These are phyloP conservation scores for Emergomyces pasteurianus DNA, from an alignment of 2,329 filamentous ascomycete species.

Conservation along the genomic window DNA sequence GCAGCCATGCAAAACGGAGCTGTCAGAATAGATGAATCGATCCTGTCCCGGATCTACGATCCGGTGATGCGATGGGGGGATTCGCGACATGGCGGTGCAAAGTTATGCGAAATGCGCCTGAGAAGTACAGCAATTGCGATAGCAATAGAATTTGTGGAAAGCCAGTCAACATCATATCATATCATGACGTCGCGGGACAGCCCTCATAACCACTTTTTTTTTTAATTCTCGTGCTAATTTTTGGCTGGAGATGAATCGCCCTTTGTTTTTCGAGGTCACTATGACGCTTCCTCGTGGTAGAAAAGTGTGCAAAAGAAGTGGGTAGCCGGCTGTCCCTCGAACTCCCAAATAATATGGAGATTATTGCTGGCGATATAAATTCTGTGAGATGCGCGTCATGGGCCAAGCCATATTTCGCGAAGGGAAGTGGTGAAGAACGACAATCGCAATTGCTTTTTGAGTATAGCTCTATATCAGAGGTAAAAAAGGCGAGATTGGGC, in stretches of 20 bases:
- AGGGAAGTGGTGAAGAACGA: background rate
- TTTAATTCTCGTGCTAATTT: background rate
- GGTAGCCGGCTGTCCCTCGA: background rate
- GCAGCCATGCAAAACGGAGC: slow-evolving; percentile 10
- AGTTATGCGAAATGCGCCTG: background rate
- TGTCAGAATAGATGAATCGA: slow-evolving; percentile 10
- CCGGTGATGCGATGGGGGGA: background rate
- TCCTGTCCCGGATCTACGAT: slow-evolving; percentile 9
- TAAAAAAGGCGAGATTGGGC: background rate
- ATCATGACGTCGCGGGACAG: background rate
- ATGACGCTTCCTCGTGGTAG: background rate
- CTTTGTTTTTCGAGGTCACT: background rate
- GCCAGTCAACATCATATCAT: background rate
- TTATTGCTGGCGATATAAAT: background rate
- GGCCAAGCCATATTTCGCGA: background rate
- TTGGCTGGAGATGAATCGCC: background rate
- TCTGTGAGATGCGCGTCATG: background rate
- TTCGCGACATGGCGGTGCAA: background rate
- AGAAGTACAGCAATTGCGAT: background rate
- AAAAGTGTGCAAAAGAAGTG: background rate
- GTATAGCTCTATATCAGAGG: background rate
- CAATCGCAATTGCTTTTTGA: background rate
- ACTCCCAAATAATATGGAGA: background rate
- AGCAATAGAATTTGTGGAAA: background rate
- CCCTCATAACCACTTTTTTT: background rate